Evolutionary conservation across 805 yeast genomes (phyloP).

Genomic region (Candida suzukii): DNA sequence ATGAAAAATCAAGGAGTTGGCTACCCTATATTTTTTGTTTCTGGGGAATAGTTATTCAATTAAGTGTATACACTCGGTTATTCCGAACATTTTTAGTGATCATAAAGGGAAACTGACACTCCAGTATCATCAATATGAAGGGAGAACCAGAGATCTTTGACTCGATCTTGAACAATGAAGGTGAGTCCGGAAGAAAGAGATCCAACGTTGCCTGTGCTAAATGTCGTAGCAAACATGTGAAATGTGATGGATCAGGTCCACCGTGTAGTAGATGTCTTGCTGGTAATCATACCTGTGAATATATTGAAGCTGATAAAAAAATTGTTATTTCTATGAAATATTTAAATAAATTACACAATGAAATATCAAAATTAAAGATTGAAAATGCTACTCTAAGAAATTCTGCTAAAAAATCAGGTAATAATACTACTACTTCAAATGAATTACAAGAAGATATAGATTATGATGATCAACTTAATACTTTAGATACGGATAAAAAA

Average conservation of each 20-base stretch:
- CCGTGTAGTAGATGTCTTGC: conserved; percentile 60
- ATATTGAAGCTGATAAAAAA: conserved; percentile 64
- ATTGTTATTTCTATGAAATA: conserved; percentile 69
- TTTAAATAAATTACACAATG: conserved; percentile 59
- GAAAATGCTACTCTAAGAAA: conserved; percentile 56
- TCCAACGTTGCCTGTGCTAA: conserved; percentile 42
- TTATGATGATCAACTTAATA: neutral
- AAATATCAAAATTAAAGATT: conserved; percentile 54
- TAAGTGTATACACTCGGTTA: too few species aligned
- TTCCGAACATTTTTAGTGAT: too few species aligned
- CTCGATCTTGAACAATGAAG: too few species aligned
- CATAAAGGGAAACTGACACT: too few species aligned
- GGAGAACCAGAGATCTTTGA: too few species aligned
- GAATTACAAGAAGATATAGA: neutral
- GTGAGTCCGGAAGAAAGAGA: conserved; percentile 10
- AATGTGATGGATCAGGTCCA: conserved; percentile 66
- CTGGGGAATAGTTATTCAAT: too few species aligned
- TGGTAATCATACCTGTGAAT: conserved; percentile 57
- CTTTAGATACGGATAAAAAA: neutral
- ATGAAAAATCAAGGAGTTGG: too few species aligned
- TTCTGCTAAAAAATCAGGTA: conserved; percentile 22
- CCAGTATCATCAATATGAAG: too few species aligned
- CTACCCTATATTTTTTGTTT: too few species aligned
- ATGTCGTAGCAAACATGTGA: conserved; percentile 65
- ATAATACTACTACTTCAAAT: neutral